Evolutionary conservation across 2,329 filamentous ascomycete genomes (phyloP), one percentile per base, ranked within the genome.

Genomic region (Annulohypoxylon truncatum): DNA sequence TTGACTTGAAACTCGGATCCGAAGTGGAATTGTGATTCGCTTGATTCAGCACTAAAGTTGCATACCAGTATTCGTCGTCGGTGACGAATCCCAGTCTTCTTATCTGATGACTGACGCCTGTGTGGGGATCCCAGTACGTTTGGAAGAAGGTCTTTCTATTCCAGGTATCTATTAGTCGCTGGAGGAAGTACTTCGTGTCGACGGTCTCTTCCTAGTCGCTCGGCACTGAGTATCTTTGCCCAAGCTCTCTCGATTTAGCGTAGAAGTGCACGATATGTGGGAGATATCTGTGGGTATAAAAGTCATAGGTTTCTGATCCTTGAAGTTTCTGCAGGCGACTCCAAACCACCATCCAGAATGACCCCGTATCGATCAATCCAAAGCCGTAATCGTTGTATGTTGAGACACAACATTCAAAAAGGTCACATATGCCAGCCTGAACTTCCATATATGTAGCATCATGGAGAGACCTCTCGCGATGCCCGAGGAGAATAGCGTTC

Each of bases 401-500:
- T 9, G 12, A 12, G 24, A 29, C 7, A n/a, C 58, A 61, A 29
- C 24, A 54, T 20, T 6, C 31, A 31, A 61, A 61, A 7, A 62
- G 2, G 4, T 62, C 44, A 51, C 44, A 51, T 38, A 62, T 56
- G 2, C 59, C 44, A 18, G 12, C 18, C 33, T 60, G 50, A 2
- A 64, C 47, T 3, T 59, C 42, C 12, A 33, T 4, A 28, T 22
- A 20, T 10, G n/a, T 42, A 12, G 61, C 54, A n/a, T 59, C 20
- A 4, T 42, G 10, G 15, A 60, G 28, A 2, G 28, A 54, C 9
- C 20, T 31, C 8, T 22, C 7, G 15, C 35, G 40, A n/a, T n/a
- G 26, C 50, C 56, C 56, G n/a, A 64, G 50, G 26, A 64, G 55
- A 54, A 64, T 26, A 33, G 26, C 55, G 20, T 26, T 64, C 55